Base-by-base conservation (phyloP, 2,329 filamentous ascomycete species). In the Scytalidium lignicola region DNA sequence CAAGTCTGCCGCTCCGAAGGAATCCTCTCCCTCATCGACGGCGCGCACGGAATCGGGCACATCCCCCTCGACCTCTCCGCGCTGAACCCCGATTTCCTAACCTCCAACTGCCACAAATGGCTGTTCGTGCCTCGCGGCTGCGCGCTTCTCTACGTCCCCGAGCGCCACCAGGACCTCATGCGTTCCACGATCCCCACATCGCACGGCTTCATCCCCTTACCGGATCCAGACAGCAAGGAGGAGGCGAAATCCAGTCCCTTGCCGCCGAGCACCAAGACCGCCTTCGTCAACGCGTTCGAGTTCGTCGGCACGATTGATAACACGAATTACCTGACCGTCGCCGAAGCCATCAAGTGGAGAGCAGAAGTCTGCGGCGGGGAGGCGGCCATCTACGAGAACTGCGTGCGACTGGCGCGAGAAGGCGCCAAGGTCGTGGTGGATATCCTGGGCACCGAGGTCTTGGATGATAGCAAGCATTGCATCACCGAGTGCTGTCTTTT, bases 91-190 rank as follows among this genome's bases (percentile, higher is more conserved):
- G 91, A 96, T 66, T 96, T 95, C 70, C 88, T 95, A 62, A 78
- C 92, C 13, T 85, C 78, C 48, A 96, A 96, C 65, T 88, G 83
- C 59, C 88, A 95, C 72, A 95, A 95, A 73, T 97, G 92, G 92
- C 80, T 96, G 7, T 84, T 82, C 61, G 79, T 82, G 1, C 92
- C 91, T 1, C 82, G 91, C 26, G 86, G 85, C n/a, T 90, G 86
- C 63, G 90, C 90, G 2, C 72, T 93, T 3, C 80, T 96, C 55
- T 86, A 95, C 67, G 87, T 93, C 1, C 87, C 90, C 0, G 51
- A 74, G 18, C 77, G 85, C 19, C 90, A 95, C 65, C 92, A 96
- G 65, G 70, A 74, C 43, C 67, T 95, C 40, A 81, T 96, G 40
- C 78, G 82, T 13, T 83, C 84, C 2, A 85, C 88, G 0, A 66